A percentile compares a stretch with the other conserved stretches of the same genome.
Conservation (phyloP, 306 rosid species). For the Medicago lupulina region DNA sequence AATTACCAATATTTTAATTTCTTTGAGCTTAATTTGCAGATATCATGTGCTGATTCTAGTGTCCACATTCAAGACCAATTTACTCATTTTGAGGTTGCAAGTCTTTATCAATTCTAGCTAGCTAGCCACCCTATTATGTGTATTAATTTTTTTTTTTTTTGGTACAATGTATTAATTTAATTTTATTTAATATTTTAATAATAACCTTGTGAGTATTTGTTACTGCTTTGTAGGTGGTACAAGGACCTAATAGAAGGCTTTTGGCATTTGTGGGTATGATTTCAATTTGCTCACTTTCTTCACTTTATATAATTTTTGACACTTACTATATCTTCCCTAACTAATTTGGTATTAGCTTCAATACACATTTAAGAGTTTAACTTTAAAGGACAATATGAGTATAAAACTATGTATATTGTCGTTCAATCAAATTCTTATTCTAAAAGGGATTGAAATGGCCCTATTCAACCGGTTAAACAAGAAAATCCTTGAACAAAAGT, state of each 20-base stretch:
- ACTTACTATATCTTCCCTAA: not conserved
- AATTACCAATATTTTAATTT: not conserved
- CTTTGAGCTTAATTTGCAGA: constrained; percentile 40
- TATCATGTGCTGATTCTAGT: constrained; percentile 40
- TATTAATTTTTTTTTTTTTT: too few relatives aligned
- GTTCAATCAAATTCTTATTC: too few relatives aligned
- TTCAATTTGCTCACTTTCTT: constrained; percentile 2
- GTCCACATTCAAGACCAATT: constrained; percentile 38
- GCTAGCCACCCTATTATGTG: not conserved
- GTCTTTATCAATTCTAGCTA: constrained; percentile 1
- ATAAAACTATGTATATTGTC: too few relatives aligned
- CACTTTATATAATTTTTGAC: not conserved
- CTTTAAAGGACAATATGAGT: too few relatives aligned
- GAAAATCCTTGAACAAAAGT: too few relatives aligned
- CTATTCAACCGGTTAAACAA: too few relatives aligned
- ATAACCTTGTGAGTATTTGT: too few relatives aligned
- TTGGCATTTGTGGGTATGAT: constrained; percentile 48
- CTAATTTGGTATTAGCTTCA: too few relatives aligned
- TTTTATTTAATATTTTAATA: too few relatives aligned
- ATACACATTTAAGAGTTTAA: too few relatives aligned
- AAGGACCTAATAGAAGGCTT: constrained; percentile 52
- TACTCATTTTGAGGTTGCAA: constrained; percentile 44
- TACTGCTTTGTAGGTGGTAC: constrained; percentile 41
- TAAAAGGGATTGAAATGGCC: too few relatives aligned
- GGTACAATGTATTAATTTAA: too few relatives aligned